Evolutionary conservation across 495 filamentous ascomycete species (phyloP), one percentile per base, ranked within the genome.

Genomic region (Chaetomium fimeti): DNA sequence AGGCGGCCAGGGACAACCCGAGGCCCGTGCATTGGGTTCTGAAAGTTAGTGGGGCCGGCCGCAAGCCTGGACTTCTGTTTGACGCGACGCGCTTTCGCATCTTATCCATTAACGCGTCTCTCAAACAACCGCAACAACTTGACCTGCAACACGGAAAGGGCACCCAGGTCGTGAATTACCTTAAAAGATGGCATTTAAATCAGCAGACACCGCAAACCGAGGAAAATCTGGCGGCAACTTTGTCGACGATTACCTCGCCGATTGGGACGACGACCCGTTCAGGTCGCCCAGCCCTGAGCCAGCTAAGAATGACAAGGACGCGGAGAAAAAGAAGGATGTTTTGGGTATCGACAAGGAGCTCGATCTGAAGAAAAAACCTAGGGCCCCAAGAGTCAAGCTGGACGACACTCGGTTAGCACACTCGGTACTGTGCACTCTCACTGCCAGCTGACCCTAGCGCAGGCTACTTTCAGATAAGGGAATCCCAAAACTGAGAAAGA

Each of bases 261-360:
- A 68, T 58, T 75, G 65, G 66, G 71, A 70, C 66, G 60, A 71
- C 20, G 71, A 76, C 61, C 74, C 70, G 2, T 76, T 77, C 52
- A 42, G 54, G 27, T 77, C 69, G 36, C 71, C 69, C 20, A 76
- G 55, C 62, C 78, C 67, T 12, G 71, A 64, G 63, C 69, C 73
- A 72, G 49, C 67, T 1, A 67, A 65, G 61, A 70, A 66, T 36
- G 69, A 62, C 42, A 76, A 59, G 32, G 25, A 75, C 40, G 75
- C 74, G 63, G 56, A 72, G 61, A 72, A 81, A 63, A 66, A 75
- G 63, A 59, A 73, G 24, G 71, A 77, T 62, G 75, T 68, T 4
- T 72, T 96, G 24, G 92, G 91, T 9, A 85, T 97, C 51, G 93
- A 98, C 62, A 88, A 93, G 66, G 91, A 96, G 68, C 83, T 99